A percentile compares a stretch with the other conserved stretches of the same genome.
Conservation (phyloP, 768 basidiomycete species). For the Mycena epipterygia region DNA sequence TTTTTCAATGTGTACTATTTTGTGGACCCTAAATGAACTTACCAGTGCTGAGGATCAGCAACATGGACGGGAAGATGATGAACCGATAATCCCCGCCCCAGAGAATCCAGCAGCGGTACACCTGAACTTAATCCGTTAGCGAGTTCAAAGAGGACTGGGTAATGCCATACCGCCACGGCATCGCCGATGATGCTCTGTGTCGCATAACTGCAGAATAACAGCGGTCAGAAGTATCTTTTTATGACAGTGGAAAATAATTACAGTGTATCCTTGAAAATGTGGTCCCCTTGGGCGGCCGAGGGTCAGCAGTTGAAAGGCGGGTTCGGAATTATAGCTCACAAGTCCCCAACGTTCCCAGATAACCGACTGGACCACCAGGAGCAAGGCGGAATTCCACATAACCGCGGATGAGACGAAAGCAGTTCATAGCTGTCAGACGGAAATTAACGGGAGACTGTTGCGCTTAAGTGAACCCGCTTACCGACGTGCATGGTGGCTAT, state of each 20-base stretch:
- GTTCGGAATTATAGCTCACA: constrained; percentile 4
- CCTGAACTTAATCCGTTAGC: constrained; percentile 18
- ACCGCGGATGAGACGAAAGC: constrained; percentile 30
- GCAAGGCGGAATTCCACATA: constrained; percentile 20
- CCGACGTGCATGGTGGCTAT: constrained; percentile 35
- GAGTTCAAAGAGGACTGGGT: neutral
- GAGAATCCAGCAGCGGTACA: constrained; percentile 40
- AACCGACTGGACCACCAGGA: constrained; percentile 34
- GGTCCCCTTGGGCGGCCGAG: constrained; percentile 27
- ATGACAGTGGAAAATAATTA: neutral
- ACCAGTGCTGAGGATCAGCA: constrained; percentile 35
- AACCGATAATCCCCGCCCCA: constrained; percentile 34
- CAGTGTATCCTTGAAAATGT: constrained; percentile 37
- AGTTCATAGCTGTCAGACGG: constrained; percentile 35
- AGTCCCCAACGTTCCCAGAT: constrained; percentile 28
- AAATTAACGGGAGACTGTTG: neutral
- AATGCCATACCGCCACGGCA: constrained; percentile 30
- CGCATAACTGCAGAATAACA: constrained; percentile 17
- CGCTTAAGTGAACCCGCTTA: neutral
- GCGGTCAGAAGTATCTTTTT: no score
- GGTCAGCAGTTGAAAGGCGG: neutral
- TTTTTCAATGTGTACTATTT: no score
- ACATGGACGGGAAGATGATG: constrained; percentile 29
- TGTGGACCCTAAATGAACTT: no score
- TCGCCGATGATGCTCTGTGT: constrained; percentile 38